Evolutionary conservation across 208 protist species (phyloP), one percentile per base, ranked within the genome.

Genomic region (Leishmania lainsoni): DNA sequence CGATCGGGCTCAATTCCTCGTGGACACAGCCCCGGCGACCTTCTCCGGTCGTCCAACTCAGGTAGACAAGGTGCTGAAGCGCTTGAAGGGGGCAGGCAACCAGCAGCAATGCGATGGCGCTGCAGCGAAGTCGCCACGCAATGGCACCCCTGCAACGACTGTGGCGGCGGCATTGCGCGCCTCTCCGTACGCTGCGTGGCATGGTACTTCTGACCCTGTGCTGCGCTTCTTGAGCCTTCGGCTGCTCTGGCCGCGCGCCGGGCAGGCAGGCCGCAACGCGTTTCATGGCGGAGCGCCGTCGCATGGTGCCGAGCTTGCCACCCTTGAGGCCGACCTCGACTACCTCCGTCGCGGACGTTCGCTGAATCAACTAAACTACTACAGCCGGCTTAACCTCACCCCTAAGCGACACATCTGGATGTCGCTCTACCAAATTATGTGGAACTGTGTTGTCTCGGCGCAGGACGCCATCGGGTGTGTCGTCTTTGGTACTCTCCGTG

Each of bases 361-460:
- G 20, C 78, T 95, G 29, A 89, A 96, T 69, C 84, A 86, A 51
- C 74, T 97, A 45, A 94, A 95, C 85, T 95, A 94, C 87, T 96
- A 97, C 83, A 89, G 87, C 56, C 87, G 92, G 5, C 83, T 97
- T 52, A 94, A 91, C 79, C 76, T 97, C 42, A 93, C 79, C 26
- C 94, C 94, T 5, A 95, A 95, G 78, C 90, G 90, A 14, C 84
- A 97, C 70, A 83, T 97, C 45, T 86, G 89, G 74, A 77, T 88
- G 56, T 85, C 91, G 6, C 39, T 94, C 1, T 95, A 91, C 68
- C 83, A 90, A 49, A 71, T 92, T 4, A 0, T 89, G 68, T 97
- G 94, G 92, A 97, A 97, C 85, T 61, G 42, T 5, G 66, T 86
- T 8, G 81, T 96, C 65, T 89, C 83, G 3, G 39, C 81, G 52